These are phyloP conservation scores for Vitis vinifera DNA, from an alignment of 164 flowering plant genomes.

Conservation along the genomic window ASM3070453v1 NC_081808.1:18671501-18672000, in stretches of 20 bases:
- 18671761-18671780: slow-evolving; percentile 86
- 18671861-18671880: background rate
- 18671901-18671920: no score
- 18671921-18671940: background rate
- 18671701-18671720: no score
- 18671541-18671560: no score
- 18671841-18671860: background rate
- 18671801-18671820: slow-evolving; percentile 49
- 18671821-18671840: slow-evolving; percentile 1
- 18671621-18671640: no score
- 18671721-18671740: slow-evolving; percentile 27
- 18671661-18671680: no score
- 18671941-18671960: background rate
- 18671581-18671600: no score
- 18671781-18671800: slow-evolving; percentile 74
- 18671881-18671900: background rate
- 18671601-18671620: no score
- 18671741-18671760: slow-evolving; percentile 98
- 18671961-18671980: background rate
- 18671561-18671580: no score
- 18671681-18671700: no score
- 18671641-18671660: no score
- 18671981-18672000: background rate
- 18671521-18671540: no score
- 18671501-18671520: no score